Base-by-base conservation (phyloP, 805 yeast species). In the Nakazawaea siamensis region DNA sequence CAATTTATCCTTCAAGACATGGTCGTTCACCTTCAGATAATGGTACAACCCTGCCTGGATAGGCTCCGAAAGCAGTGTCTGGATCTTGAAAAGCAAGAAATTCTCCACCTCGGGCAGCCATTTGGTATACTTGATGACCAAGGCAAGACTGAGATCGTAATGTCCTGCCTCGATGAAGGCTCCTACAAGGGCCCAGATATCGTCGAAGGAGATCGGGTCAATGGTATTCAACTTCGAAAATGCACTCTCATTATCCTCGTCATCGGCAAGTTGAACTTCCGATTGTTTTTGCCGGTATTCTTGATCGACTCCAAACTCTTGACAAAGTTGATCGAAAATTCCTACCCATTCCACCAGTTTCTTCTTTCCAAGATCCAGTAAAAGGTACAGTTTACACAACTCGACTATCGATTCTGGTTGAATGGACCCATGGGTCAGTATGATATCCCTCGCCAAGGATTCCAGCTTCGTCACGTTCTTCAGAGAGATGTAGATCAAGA, bases 381-480 rank as follows among this genome's bases (percentile, higher is more conserved):
- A 12, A 4, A 33, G 21, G 16, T 29, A 12, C 31, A 29, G 31
- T 20, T 33, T 37, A 4, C 70, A 51, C 20, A 63, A 62, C 3
- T 52, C 41, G 14, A 54, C 49, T 10, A 59, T 45, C 12, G 66
- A 49, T 27, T 57, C 55, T 2, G 68, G 59, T 37, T 58, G 58
- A 3, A 68, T 27, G 39, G 62, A 63, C 0, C 54, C 53, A 23
- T 49, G 62, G 29, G 43, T 44, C 0, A 43, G 35, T 27, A 50
- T 44, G 2, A 63, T 55, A 5, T 49, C 44, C 1, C 38, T 21
- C 3, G 64, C 54, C 2, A 62, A 29, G 2, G 43, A 43, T 27
- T 64, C 64, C 17, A 73, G 71, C n/a, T 46, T 44, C 4, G 41
- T 50, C 4, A 63, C 35, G 21, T 57, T 48, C 12, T 52, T 52